Evolutionary conservation across 2,329 filamentous ascomycete species (phyloP).

Genomic region (Cytospora piceae): DNA sequence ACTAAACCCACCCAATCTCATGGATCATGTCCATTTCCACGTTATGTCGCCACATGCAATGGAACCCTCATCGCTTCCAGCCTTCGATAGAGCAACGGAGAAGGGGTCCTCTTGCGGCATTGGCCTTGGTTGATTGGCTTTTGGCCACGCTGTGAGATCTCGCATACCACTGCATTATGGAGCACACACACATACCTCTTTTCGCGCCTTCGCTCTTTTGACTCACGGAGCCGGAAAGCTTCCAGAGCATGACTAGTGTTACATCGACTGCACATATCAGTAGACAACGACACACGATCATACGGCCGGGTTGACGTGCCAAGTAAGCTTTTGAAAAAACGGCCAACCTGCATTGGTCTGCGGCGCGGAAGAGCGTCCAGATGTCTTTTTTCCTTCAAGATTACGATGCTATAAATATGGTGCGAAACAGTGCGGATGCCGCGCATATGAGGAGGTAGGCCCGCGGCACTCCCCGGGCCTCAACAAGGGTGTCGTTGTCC

Average conservation of each 20-base stretch:
- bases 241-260: background rate
- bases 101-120: background rate
- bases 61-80: background rate
- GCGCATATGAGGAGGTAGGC: no score
- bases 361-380: no score
- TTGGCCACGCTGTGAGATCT: background rate
- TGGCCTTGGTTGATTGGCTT: background rate
- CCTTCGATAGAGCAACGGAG: background rate
- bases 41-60: background rate
- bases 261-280: background rate
- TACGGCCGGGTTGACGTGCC: background rate
- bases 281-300: background rate
- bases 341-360: no score
- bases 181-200: background rate
- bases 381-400: no score
- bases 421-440: no score
- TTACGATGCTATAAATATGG: no score
- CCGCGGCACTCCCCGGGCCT: no score
- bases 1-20: background rate
- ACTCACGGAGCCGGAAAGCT: slow-evolving; percentile 4
- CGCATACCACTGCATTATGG: slow-evolving; percentile 2
- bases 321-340: no score
- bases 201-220: slow-evolving; percentile 15
- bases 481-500: no score
- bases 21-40: background rate